Base-by-base conservation (phyloP, 1,139 yeast species). In the Hansenula sp. region DNA sequence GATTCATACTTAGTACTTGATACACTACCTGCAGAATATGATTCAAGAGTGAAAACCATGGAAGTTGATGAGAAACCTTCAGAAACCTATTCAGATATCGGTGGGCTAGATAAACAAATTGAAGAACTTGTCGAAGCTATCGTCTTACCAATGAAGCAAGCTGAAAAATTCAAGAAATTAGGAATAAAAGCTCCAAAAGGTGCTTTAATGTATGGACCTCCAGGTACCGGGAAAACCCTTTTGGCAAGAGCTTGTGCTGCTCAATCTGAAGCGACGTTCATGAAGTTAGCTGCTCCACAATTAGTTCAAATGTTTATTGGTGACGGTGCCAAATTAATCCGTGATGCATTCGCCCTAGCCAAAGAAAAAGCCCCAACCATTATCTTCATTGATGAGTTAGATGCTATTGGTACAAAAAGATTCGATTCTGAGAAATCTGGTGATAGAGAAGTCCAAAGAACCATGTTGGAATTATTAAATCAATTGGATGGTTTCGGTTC, bases 231-330 rank as follows among this genome's bases (percentile, higher is more conserved):
- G 66, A 93, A 93, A 68, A 93, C 99, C 1, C 74, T 93, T 51
- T 75, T 93, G 54, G 99, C 99, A 6, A 80, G 99, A 64, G 99
- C 99, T 2, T 93, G 99, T 78, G 99, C 99, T 13, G 99, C 99
- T 6, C 98, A 93, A 66, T 87, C 96, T 0, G 95, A 94, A 49
- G 99, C 99, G n/a, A 93, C 99, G 0, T 93, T 93, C 64, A 74
- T 93, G 61, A 93, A 93, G 62, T 75, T 94, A 51, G 98, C 99
- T 0, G 99, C 98, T 41, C 99, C 99, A 17, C 99, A 94, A 66
- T 79, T 93, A 56, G 99, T 93, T 38, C 99, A 94, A 65, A 93
- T 93, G 99, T 94, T 91, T 61, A 94, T 94, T 64, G 99, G 99
- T 61, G 99, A 93, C 65, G 99, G 99, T 67, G 99, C 99, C 46